Base-by-base conservation (phyloP, 1,139 yeast species). In the Blastobotrys apis region DNA sequence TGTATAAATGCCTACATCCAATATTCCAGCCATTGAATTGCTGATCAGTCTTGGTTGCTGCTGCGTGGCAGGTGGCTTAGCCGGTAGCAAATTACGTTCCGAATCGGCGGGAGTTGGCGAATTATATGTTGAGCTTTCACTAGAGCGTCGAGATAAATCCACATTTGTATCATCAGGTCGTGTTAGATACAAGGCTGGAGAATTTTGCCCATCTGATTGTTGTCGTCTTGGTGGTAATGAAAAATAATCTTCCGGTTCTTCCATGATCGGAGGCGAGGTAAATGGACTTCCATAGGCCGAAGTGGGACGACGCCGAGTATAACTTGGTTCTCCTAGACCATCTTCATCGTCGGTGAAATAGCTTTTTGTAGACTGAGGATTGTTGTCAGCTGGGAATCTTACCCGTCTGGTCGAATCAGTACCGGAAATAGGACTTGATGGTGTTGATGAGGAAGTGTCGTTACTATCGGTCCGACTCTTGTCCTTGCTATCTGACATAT, bases 301-400 rank as follows among this genome's bases (percentile, higher is more conserved):
- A 5, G 29, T 35, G 3, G 37, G 41, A 5, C 37, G 44, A 13
- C 33, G 41, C n/a, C n/a, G n/a, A n/a, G n/a, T n/a, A n/a, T n/a
- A n/a, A n/a, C n/a, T n/a, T 5, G 45, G 47, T 15, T 32, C 32
- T 21, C 16, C 10, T 21, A 31, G 29, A 5, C 44, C 46, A 19
- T 48, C 49, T 15, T 57, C 60, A 36, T 59, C 63, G 23, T 50
- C 47, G 1, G 64, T 60, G 33, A 54, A 53, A 26, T 57, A 52
- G 8, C 59, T 58, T n/a, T 50, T 41, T 15, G 47, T 49, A 4
- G 61, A 52, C 8, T 46, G 26, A 6, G 59, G 57, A 33, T 57
- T 53, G 45, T 62, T 61, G 43, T 52, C 57, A 17, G 49, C 53
- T 2, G 65, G 64, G 39, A 62, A 62, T 3, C 65, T 54, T n/a